Base-by-base conservation (phyloP, 371 early-diverging fungal genomes). In the Fennellomyces sp. region DNA sequence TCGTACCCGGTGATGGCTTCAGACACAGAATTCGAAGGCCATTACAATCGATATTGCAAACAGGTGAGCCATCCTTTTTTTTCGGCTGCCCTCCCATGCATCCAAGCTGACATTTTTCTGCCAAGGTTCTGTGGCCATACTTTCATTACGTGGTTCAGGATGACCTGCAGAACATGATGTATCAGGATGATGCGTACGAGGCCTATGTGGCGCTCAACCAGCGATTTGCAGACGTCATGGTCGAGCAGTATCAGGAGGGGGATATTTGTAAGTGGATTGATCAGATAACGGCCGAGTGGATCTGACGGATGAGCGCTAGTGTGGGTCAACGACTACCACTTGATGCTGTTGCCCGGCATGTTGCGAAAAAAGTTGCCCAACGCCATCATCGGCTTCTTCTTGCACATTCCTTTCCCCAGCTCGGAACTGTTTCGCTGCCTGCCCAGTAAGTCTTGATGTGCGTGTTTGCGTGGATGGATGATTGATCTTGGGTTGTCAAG, bases 261-360 rank as follows among this genome's bases (percentile, higher is more conserved):
- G 99, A 98, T 72, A 83, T 92, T 47, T 88, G 93, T 84, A 85
- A 81, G 76, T 82, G 29, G 26, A 23, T 73, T 94, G 35, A 81
- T 96, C 54, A 95, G 96, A 2, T 96, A 95, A 75, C 95, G 91
- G 77, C 94, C 96, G 0, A 95, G 95, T 68, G 93, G 94, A 3
- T 98, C 97, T 68, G 23, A 31, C 15, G n/a, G 51, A 23, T 17
- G 11, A 49, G n/a, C n/a, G n/a, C n/a, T 82, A 83, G 89, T 99
- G 38, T 99, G 98, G 98, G 89, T 99, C 56, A 97, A 99, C 67
- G 99, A 99, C 80, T 99, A 99, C 72, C 99, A 99, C 73, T 70
- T 98, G 45, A 85, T 97, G 78, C 74, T 97, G 33, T 82, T 98
- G 7, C 99, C 99, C 6, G 77, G 84, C 52, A 84, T 98, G 83